Evolutionary conservation across 495 filamentous ascomycete species (phyloP).

Genomic region (Amorphotheca resinae): DNA sequence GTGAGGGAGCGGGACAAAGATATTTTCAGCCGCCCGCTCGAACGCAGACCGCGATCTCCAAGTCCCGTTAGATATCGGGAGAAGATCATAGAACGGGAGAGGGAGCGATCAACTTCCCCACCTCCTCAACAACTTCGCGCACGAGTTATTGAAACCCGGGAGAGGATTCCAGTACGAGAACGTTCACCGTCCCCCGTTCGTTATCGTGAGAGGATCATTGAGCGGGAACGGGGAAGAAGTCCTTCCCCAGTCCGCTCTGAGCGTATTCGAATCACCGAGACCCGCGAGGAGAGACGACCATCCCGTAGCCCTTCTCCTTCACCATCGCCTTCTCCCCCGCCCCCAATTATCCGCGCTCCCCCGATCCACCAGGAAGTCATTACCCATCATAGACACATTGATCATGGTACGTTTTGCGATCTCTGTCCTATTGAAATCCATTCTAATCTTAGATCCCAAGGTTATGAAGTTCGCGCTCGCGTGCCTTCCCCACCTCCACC

Average conservation of each 20-base stretch:
- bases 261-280: constrained; percentile 15
- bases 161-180: constrained; percentile 18
- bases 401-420: constrained; percentile 50
- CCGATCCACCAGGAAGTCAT: constrained; percentile 71
- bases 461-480: constrained; percentile 30
- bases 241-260: constrained; percentile 30
- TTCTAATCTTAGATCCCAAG: constrained; percentile 1
- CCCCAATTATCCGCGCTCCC: constrained; percentile 45
- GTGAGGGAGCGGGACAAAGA: constrained; percentile 25
- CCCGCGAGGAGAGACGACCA: constrained; percentile 1
- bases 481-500: constrained; percentile 36
- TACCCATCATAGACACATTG: constrained; percentile 75
- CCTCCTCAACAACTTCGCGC: constrained; percentile 22
- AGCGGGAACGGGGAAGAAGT: constrained; percentile 20
- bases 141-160: constrained; percentile 18
- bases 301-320: constrained; percentile 4
- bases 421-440: not conserved
- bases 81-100: constrained; percentile 28
- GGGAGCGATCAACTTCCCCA: constrained; percentile 32
- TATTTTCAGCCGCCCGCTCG: constrained; percentile 11
- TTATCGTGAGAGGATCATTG: constrained; percentile 15
- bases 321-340: constrained; percentile 34
- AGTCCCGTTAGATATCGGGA: constrained; percentile 22
- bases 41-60: constrained; percentile 23
- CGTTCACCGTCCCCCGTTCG: constrained; percentile 19